These are phyloP conservation scores for Escovopsis sp. DNA, from an alignment of 2,329 filamentous ascomycete genomes.

Conservation along the genomic window DNA sequence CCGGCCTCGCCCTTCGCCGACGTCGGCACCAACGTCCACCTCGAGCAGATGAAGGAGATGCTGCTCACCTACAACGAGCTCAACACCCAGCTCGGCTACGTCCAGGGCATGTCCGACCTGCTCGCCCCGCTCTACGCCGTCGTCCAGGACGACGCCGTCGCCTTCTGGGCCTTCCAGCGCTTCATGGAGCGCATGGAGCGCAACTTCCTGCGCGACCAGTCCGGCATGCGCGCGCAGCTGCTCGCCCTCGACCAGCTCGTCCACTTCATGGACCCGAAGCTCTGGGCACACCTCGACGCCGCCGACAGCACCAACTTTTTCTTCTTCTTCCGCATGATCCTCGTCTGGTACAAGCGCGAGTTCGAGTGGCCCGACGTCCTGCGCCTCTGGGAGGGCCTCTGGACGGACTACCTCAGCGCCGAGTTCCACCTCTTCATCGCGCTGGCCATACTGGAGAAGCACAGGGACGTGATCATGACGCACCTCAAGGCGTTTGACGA, in stretches of 20 bases:
- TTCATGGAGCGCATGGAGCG: slow-evolving; percentile 99
- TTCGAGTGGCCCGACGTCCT: slow-evolving; percentile 82
- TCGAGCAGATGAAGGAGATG: slow-evolving; percentile 99
- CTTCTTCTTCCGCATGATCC: slow-evolving; percentile 98
- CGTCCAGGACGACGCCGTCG: slow-evolving; percentile 89
- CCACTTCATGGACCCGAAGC: slow-evolving; percentile 87
- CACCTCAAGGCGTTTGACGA: slow-evolving; percentile 93
- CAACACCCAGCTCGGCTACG: slow-evolving; percentile 88
- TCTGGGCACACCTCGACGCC: slow-evolving; percentile 77
- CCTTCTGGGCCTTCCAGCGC: slow-evolving; percentile 89
- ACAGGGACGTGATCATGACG: slow-evolving; percentile 89
- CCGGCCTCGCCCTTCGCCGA: slow-evolving; percentile 90
- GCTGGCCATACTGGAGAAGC: slow-evolving; percentile 86
- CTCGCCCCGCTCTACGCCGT: slow-evolving; percentile 93
- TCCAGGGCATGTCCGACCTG: slow-evolving; percentile 97
- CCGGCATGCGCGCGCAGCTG: slow-evolving; percentile 87
- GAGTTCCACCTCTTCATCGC: slow-evolving; percentile 94
- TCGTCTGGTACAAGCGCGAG: slow-evolving; percentile 98
- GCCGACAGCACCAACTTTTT: slow-evolving; percentile 98
- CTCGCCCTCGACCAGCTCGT: slow-evolving; percentile 86
- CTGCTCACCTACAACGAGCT: slow-evolving; percentile 97
- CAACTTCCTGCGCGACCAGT: slow-evolving; percentile 91
- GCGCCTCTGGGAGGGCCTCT: slow-evolving; percentile 78
- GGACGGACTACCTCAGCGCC: slow-evolving; percentile 81
- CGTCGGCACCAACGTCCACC: slow-evolving; percentile 85